A percentile compares a stretch with the other conserved stretches of the same genome.
Conservation (phyloP, 2,329 filamentous ascomycete genomes). For the Ophiostoma angusticollis region DNA sequence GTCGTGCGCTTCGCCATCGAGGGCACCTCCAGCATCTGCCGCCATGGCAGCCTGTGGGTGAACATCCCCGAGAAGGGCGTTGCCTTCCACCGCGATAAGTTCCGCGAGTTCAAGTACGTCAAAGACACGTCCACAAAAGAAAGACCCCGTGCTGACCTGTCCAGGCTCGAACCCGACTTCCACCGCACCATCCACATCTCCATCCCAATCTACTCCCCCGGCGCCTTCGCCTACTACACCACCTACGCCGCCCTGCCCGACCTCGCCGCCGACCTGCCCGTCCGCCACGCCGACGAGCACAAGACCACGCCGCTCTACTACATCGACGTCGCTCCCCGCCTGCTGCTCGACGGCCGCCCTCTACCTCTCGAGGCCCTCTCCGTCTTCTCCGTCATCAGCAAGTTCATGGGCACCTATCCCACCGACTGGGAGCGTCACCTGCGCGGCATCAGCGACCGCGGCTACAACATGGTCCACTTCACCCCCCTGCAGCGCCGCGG, state of each 20-base stretch:
- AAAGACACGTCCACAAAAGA: too few species aligned
- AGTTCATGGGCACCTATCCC: conserved; percentile 93
- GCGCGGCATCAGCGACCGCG: conserved; percentile 72
- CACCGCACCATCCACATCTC: conserved; percentile 84
- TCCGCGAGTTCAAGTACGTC: conserved; percentile 77
- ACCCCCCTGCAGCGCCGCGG: conserved; percentile 85
- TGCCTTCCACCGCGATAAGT: conserved; percentile 64
- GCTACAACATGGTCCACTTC: conserved; percentile 99
- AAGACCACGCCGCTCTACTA: conserved; percentile 72
- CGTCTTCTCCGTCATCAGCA: conserved; percentile 88
- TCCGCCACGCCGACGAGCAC: conserved; percentile 34
- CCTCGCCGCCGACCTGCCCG: conserved; percentile 47
- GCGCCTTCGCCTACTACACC: conserved; percentile 88
- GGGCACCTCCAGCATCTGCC: conserved; percentile 89
- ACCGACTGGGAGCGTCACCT: conserved; percentile 83
- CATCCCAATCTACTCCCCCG: conserved; percentile 67
- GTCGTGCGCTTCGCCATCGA: conserved; percentile 80
- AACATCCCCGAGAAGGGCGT: conserved; percentile 74
- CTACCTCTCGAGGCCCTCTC: conserved; percentile 79
- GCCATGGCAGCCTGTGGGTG: conserved; percentile 89
- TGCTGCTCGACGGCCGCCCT: conserved; percentile 59
- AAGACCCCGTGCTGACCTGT: too few species aligned
- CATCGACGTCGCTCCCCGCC: conserved; percentile 78
- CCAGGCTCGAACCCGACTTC: conserved; percentile 83
- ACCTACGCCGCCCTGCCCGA: conserved; percentile 80